Conservation (phyloP, 768 basidiomycete species). For the Lactarius tabidus region DNA sequence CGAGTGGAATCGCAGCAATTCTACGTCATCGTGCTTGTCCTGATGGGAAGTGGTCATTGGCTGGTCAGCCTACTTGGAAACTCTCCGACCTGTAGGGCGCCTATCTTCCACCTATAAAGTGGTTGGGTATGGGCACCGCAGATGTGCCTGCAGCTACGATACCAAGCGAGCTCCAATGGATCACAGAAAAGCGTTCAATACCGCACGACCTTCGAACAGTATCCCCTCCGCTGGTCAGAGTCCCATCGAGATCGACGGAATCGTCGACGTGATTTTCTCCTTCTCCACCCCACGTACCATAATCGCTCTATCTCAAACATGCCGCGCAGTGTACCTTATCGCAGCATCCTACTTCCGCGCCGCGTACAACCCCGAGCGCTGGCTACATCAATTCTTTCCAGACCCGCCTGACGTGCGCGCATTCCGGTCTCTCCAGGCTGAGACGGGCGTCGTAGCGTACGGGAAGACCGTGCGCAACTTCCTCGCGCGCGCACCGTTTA, state of each 20-base stretch:
- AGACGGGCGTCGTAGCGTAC: conserved; percentile 3
- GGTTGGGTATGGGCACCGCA: not conserved
- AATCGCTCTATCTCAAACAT: conserved; percentile 14
- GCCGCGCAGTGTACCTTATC: conserved; percentile 13
- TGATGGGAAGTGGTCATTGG: not conserved
- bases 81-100: not conserved
- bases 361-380: conserved; percentile 16
- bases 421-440: conserved; percentile 15
- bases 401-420: not conserved
- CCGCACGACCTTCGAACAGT: not conserved
- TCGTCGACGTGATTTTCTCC: conserved; percentile 45
- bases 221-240: conserved; percentile 66
- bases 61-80: not conserved
- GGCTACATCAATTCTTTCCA: conserved; percentile 8
- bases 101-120: not conserved
- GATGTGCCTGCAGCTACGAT: not conserved
- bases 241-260: conserved; percentile 40
- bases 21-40: not conserved
- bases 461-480: conserved; percentile 15
- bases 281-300: conserved; percentile 55
- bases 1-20: not conserved
- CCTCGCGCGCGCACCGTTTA: not conserved
- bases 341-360: conserved; percentile 20
- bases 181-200: not conserved
- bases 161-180: not conserved